Evolutionary conservation across 768 basidiomycete species (phyloP).

Genomic region (Leccinum disarticulatum): DNA sequence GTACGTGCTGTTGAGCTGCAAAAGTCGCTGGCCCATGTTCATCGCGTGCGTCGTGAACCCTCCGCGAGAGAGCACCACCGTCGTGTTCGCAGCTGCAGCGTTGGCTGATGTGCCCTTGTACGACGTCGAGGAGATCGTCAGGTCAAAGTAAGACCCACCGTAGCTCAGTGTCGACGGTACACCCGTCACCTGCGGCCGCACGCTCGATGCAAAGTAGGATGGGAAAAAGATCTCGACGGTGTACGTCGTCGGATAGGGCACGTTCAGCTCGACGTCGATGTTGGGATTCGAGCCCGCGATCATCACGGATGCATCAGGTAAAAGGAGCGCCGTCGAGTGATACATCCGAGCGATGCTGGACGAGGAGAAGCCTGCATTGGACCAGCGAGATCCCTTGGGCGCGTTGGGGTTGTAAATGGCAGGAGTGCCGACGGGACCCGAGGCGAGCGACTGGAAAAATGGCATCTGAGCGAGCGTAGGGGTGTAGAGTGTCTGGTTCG

Average conservation of each 20-base stretch:
- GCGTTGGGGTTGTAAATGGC: conserved; percentile 81
- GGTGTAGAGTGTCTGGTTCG: conserved; percentile 51
- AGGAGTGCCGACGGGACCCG: conserved; percentile 77
- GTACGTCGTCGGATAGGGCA: conserved; percentile 74
- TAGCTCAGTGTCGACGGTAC: conserved; percentile 78
- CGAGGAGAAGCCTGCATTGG: conserved; percentile 57
- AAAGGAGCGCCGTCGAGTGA: conserved; percentile 88
- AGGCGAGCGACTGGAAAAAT: conserved; percentile 68
- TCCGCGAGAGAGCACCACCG: conserved; percentile 75
- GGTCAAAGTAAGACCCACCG: conserved; percentile 78
- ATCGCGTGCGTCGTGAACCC: conserved; percentile 86
- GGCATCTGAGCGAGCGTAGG: conserved; percentile 54
- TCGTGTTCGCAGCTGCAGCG: conserved; percentile 69
- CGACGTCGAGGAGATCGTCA: conserved; percentile 63
- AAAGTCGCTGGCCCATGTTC: conserved; percentile 83
- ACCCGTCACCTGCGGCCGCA: conserved; percentile 68
- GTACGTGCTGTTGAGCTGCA: conserved; percentile 86
- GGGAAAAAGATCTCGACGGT: conserved; percentile 90
- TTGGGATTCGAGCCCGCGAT: conserved; percentile 95
- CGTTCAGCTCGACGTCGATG: conserved; percentile 68
- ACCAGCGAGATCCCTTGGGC: conserved; percentile 72
- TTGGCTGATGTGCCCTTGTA: conserved; percentile 63
- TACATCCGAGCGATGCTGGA: conserved; percentile 80
- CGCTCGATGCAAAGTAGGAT: conserved; percentile 69
- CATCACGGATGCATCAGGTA: conserved; percentile 83